phyloP scores from a whole-genome alignment of 2,329 filamentous ascomycete species.

The Magnaporthiopsis rhizophila region DNA sequence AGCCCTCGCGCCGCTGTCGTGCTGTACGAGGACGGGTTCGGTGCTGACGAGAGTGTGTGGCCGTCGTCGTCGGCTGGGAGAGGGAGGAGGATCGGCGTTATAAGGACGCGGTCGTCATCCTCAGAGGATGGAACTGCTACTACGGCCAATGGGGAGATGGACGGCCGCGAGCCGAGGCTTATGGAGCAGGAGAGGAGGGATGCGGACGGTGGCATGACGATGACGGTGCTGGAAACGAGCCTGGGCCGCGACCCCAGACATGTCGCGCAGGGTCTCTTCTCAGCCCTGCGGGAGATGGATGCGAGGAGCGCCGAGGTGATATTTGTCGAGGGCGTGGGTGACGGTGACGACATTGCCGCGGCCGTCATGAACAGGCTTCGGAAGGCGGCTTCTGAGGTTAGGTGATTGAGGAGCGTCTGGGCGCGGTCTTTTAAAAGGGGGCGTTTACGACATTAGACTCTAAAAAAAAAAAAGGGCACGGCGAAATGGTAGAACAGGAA shows the following conservation, averaged over 20 bases:
- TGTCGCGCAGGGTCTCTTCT: slow-evolving; percentile 84
- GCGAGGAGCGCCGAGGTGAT: slow-evolving; percentile 71
- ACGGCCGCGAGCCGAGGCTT: slow-evolving; percentile 25
- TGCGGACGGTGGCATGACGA: slow-evolving; percentile 25
- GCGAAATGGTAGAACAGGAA: slow-evolving; percentile 3
- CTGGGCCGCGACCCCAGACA: slow-evolving; percentile 62
- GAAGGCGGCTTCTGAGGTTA: slow-evolving; percentile 62
- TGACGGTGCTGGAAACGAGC: slow-evolving; percentile 57
- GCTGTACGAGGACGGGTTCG: slow-evolving; percentile 59
- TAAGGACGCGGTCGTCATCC: slow-evolving; percentile 45
- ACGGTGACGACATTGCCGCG: slow-evolving; percentile 73
- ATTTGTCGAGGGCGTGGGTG: slow-evolving; percentile 80
- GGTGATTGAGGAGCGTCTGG: slow-evolving; percentile 16
- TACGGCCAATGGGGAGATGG: slow-evolving; percentile 11
- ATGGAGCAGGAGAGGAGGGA: slow-evolving; percentile 28
- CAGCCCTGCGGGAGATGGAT: slow-evolving; percentile 78
- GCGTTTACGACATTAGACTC: slow-evolving; percentile 11
- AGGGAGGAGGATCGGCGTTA: slow-evolving; percentile 34
- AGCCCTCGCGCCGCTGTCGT: slow-evolving; percentile 82
- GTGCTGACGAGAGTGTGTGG: slow-evolving; percentile 26
- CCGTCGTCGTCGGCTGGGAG: background rate
- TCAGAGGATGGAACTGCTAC: slow-evolving; percentile 7
- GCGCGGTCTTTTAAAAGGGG: background rate
- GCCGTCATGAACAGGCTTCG: slow-evolving; percentile 79
- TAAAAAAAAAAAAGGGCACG: slow-evolving; percentile 17